Evolutionary conservation across 2,329 filamentous ascomycete genomes (phyloP).

Genomic region (Colletotrichum liriopes): DNA sequence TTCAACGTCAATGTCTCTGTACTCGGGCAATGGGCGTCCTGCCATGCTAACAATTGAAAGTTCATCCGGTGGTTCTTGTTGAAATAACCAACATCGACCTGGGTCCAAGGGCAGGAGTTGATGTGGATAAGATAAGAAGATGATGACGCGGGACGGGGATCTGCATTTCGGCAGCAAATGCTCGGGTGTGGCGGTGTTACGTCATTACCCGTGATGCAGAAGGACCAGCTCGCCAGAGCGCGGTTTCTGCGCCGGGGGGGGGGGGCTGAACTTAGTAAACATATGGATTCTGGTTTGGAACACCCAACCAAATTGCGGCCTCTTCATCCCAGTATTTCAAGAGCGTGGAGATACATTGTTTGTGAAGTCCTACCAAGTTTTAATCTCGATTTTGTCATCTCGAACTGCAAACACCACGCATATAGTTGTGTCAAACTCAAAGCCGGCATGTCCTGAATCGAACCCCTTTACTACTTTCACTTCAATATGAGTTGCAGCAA

Average conservation of each 20-base stretch:
- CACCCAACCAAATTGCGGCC: too few relatives aligned
- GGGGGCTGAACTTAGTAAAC: not conserved
- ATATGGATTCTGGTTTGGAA: too few relatives aligned
- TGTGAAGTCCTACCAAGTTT: too few relatives aligned
- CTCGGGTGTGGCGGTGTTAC: slow-evolving; percentile 29
- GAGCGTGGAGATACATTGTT: too few relatives aligned
- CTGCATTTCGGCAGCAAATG: not conserved
- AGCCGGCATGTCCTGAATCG: too few relatives aligned
- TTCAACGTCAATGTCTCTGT: slow-evolving; percentile 33
- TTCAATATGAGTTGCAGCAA: too few relatives aligned
- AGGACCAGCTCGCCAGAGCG: not conserved
- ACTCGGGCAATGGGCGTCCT: not conserved
- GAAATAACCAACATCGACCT: not conserved
- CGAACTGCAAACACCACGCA: too few relatives aligned
- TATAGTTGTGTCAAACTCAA: too few relatives aligned
- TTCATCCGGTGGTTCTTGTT: not conserved
- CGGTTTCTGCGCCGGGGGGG: not conserved
- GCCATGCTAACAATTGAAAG: not conserved
- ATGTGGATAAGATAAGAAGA: not conserved
- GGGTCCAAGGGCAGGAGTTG: not conserved
- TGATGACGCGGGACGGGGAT: not conserved
- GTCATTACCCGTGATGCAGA: slow-evolving; percentile 16
- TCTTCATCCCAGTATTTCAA: too few relatives aligned
- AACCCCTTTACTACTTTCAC: too few relatives aligned
- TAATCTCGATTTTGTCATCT: too few relatives aligned